Conservation (phyloP, 208 protist species). For the Acanthamoeba healyi region DNA sequence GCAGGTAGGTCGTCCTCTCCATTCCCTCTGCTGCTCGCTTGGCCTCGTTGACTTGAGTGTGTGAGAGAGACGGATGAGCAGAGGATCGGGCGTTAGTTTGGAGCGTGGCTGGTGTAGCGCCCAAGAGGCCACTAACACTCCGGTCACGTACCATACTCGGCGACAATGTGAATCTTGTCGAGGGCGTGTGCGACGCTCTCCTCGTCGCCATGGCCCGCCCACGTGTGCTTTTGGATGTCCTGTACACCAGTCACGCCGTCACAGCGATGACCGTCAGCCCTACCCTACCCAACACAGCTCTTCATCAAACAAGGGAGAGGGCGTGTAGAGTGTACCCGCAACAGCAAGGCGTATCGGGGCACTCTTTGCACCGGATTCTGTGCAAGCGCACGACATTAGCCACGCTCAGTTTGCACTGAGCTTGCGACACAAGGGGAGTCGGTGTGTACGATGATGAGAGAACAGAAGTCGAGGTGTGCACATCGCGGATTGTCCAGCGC, state of each 20-base stretch:
- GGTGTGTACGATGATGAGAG: constrained; percentile 9
- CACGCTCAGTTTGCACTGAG: too few species aligned
- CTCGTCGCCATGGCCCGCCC: constrained; percentile 6
- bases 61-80: too few species aligned
- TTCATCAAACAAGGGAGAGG: too few species aligned
- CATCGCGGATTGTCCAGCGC: constrained; percentile 14
- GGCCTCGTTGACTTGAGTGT: constrained; percentile 24
- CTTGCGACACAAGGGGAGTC: too few species aligned
- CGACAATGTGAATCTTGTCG: constrained; percentile 23
- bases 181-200: constrained; percentile 5
- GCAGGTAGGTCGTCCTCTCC: constrained; percentile 10
- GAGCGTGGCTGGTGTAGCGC: too few species aligned
- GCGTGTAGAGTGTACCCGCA: too few species aligned
- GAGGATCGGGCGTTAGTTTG: too few species aligned
- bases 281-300: too few species aligned
- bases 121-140: background rate
- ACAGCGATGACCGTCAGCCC: background rate
- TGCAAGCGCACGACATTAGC: too few species aligned
- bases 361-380: constrained; percentile 33
- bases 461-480: constrained; percentile 13
- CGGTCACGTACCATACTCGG: background rate
- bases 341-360: background rate
- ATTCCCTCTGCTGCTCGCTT: constrained; percentile 23
- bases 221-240: constrained; percentile 34
- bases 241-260: background rate